Base-by-base conservation (phyloP, 2,329 filamentous ascomycete genomes). In the Pseudogymnoascus sp. region DNA sequence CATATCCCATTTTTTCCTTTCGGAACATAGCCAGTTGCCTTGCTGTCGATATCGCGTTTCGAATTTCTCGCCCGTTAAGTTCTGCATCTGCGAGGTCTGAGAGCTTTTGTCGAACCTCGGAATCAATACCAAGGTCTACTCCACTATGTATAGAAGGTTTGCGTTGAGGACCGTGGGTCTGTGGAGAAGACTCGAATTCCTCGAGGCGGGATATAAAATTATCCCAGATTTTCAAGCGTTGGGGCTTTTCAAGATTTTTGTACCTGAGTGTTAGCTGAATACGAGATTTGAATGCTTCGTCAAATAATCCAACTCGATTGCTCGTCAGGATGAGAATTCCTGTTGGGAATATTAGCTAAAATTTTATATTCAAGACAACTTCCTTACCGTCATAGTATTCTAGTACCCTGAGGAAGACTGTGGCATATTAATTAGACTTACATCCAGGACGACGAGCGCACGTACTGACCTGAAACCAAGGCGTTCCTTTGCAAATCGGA, bases 301-400 rank as follows among this genome's bases (percentile, higher is more conserved):
- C 69, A 41, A 70, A 67, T 1, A 60, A 53, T 14, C 63, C 63
- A 4, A 68, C 64, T 2, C 69, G 66, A 38, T 71, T 70, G 4
- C 66, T 69, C 1, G 72, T 74, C n/a, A 74, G 64, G 37, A 74
- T 72, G 0, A 74, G 60, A 38, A 74, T 71, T 4, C 71, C 72
- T 8, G 30, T 33, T 33, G 30, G 9, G 30, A 33, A 2, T 33
- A 1, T 33, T 33, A 33, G 30, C 30, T 33, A 33, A 11, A 33
- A 33, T 33, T 33, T 30, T 33, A 33, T 33, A 33, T 7, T 33
- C 6, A 33, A 33, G 9, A 33, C 3, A 9, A 33, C 30, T 9
- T 33, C 1, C 30, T 11, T 33, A 33, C 30, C 30, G 9, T 71
- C 62, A 57, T 69, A 74, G 58, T 69, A 73, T 36, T 73, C 71